Evolutionary conservation across 2,329 filamentous ascomycete species (phyloP).

Genomic region (Xylaria sp.): DNA sequence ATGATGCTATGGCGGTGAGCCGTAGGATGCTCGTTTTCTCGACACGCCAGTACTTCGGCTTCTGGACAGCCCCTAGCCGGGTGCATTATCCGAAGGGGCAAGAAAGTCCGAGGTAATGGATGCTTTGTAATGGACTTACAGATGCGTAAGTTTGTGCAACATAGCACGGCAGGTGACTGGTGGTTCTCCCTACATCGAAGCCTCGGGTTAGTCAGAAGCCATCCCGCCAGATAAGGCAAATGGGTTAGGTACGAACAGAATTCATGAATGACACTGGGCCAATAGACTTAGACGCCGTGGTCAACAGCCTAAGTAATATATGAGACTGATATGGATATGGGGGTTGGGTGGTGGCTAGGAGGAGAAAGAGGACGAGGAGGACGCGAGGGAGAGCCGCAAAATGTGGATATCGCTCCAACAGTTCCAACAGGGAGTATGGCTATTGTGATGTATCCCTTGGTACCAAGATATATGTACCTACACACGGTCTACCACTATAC

Average conservation of each 20-base stretch:
- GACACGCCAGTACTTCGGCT: background rate
- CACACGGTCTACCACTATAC: background rate
- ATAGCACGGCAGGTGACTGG: conserved; percentile 20
- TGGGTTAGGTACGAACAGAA: background rate
- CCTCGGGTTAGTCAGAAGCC: background rate
- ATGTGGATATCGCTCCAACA: conserved; percentile 1
- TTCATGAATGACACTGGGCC: background rate
- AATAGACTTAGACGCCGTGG: background rate
- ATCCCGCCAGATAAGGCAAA: background rate
- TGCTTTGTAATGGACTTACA: conserved; percentile 5
- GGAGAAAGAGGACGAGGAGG: background rate
- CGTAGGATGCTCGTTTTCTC: background rate
- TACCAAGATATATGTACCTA: background rate
- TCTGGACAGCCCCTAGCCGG: conserved; percentile 16
- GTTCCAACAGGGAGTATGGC: background rate
- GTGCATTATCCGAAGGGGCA: conserved; percentile 27
- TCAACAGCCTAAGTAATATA: background rate
- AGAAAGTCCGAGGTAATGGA: background rate
- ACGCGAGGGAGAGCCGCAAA: conserved; percentile 9
- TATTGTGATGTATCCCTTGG: background rate
- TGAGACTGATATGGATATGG: background rate
- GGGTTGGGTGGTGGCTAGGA: background rate
- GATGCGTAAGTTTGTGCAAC: conserved; percentile 21
- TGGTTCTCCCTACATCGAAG: background rate
- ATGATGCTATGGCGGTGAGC: background rate